Conservation (phyloP, 1,139 yeast genomes). For the Kurtzmaniella quercitrusa region DNA sequence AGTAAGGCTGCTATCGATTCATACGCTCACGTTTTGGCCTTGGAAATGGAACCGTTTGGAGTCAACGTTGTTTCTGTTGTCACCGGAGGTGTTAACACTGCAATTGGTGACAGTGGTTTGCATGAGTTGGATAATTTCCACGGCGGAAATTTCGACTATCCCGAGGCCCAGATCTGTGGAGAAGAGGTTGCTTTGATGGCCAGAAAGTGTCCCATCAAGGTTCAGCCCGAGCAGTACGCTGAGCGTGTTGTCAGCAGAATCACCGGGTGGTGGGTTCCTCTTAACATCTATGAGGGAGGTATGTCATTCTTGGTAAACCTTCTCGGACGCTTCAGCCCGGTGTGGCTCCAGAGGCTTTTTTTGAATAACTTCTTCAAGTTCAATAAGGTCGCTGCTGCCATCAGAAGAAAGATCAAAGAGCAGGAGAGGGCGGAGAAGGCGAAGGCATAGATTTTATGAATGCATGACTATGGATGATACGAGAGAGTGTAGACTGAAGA, state of each 20-base stretch:
- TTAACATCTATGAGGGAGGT: slow-evolving; percentile 29
- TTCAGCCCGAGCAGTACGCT: slow-evolving; percentile 27
- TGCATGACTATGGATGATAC: background rate
- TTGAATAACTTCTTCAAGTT: slow-evolving; percentile 6
- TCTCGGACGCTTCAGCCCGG: slow-evolving; percentile 5
- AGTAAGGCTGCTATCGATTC: slow-evolving; percentile 30
- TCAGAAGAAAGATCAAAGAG: slow-evolving; percentile 3
- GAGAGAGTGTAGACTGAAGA: no score
- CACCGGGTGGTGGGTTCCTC: slow-evolving; percentile 10
- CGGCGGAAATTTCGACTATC: slow-evolving; percentile 21
- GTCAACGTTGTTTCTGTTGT: slow-evolving; percentile 57
- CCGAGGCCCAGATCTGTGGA: slow-evolving; percentile 25
- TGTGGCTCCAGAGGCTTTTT: slow-evolving; percentile 1
- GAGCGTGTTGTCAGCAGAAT: slow-evolving; percentile 24
- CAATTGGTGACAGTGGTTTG: slow-evolving; percentile 44
- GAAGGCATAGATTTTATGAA: background rate
- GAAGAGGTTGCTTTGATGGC: slow-evolving; percentile 24
- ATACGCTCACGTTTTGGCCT: slow-evolving; percentile 20
- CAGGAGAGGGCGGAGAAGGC: no score
- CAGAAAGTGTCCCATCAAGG: slow-evolving; percentile 14
- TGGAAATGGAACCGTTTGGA: slow-evolving; percentile 46
- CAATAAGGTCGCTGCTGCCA: slow-evolving; percentile 2
- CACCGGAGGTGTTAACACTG: slow-evolving; percentile 62
- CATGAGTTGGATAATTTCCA: slow-evolving; percentile 5
- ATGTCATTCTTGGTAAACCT: slow-evolving; percentile 4